phyloP scores from a whole-genome alignment of 2,329 filamentous ascomycete species.

The Sphaerostilbella broomeana region DNA sequence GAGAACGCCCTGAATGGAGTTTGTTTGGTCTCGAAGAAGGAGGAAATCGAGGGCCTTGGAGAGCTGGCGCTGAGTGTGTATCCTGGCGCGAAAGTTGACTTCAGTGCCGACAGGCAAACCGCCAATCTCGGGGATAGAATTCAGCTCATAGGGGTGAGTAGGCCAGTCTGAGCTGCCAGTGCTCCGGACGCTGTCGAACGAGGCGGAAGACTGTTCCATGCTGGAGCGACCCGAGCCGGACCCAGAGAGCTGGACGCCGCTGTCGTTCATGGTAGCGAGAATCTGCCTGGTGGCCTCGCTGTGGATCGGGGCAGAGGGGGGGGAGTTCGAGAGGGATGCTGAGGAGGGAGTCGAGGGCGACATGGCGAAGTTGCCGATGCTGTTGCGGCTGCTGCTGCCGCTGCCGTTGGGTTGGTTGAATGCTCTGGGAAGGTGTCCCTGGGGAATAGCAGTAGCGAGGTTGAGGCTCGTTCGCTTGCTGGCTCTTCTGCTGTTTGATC shows the following conservation, averaged over 20 bases:
- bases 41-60: slow-evolving; percentile 80
- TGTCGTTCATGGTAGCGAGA: slow-evolving; percentile 26
- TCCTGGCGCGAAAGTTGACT: slow-evolving; percentile 37
- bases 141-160: slow-evolving; percentile 34
- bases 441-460: slow-evolving; percentile 12
- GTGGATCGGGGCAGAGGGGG: slow-evolving; percentile 6
- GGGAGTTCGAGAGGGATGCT: slow-evolving; percentile 7
- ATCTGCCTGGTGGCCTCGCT: slow-evolving; percentile 19
- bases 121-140: slow-evolving; percentile 32
- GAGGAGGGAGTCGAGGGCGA: slow-evolving; percentile 10
- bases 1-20: slow-evolving; percentile 79
- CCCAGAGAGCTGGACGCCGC: slow-evolving; percentile 24
- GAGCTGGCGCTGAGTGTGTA: slow-evolving; percentile 65
- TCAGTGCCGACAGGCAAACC: slow-evolving; percentile 31
- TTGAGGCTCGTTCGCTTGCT: slow-evolving; percentile 13
- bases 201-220: slow-evolving; percentile 22
- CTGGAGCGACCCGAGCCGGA: slow-evolving; percentile 21
- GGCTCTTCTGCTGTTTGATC: slow-evolving; percentile 20
- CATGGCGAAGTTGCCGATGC: slow-evolving; percentile 4
- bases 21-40: slow-evolving; percentile 75
- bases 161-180: slow-evolving; percentile 33
- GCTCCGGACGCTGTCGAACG: slow-evolving; percentile 32
- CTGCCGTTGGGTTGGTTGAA: slow-evolving; percentile 9
- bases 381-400: slow-evolving; percentile 10
- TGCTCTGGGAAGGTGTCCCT: slow-evolving; percentile 13